phyloP scores from a whole-genome alignment of 768 basidiomycete genomes.

The Flagelloscypha sp. region DNA sequence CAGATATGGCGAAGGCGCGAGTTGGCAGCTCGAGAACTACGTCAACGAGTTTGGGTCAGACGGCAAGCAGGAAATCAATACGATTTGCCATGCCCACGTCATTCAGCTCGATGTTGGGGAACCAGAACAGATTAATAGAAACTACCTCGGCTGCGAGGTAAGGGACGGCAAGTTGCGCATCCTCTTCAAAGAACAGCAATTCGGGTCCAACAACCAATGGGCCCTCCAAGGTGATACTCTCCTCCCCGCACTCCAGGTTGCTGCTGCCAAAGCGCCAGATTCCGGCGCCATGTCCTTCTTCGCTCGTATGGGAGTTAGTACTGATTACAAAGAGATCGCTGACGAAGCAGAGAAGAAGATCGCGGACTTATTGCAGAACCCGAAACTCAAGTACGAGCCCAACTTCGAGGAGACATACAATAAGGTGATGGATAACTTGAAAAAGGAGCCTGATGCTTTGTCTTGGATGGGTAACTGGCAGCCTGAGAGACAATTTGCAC shows the following conservation, averaged over 20 bases:
- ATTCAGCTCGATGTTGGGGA: background rate
- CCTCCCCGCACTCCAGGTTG: constrained; percentile 24
- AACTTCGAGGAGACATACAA: constrained; percentile 29
- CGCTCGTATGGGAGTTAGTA: constrained; percentile 26
- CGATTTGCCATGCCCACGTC: constrained; percentile 26
- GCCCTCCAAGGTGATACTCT: constrained; percentile 17
- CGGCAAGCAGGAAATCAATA: constrained; percentile 30
- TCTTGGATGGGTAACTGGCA: background rate
- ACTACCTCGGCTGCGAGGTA: constrained; percentile 25
- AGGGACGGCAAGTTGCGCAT: constrained; percentile 33
- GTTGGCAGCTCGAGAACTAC: constrained; percentile 19
- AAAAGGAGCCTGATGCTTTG: too few species aligned
- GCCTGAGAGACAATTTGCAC: constrained; percentile 19
- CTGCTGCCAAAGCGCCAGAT: constrained; percentile 24
- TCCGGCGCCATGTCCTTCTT: constrained; percentile 23
- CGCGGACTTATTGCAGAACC: constrained; percentile 19
- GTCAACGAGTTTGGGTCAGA: constrained; percentile 24
- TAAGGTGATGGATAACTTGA: too few species aligned
- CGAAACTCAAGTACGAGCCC: constrained; percentile 28
- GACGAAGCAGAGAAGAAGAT: constrained; percentile 22
- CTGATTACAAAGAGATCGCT: constrained; percentile 21
- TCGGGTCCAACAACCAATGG: constrained; percentile 25
- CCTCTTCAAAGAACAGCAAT: constrained; percentile 23
- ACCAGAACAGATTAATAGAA: constrained; percentile 15
- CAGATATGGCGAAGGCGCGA: too few species aligned